Evolutionary conservation across 768 basidiomycete genomes (phyloP).

Genomic region (Termitomyces titanicus): DNA sequence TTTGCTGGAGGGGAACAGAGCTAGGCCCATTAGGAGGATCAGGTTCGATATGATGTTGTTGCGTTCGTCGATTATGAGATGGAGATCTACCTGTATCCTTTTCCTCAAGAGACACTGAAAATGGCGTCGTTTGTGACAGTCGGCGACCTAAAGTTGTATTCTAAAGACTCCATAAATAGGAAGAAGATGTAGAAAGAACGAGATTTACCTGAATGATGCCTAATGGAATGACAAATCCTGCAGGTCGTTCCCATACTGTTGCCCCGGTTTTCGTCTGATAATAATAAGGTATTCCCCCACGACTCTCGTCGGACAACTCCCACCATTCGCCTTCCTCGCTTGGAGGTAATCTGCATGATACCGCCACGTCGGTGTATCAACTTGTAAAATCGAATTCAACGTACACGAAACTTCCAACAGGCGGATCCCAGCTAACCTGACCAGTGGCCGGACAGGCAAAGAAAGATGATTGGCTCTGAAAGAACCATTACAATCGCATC

Average conservation of each 20-base stretch:
- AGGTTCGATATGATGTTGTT: slow-evolving; percentile 32
- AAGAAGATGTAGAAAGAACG: neutral
- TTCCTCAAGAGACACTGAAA: slow-evolving; percentile 32
- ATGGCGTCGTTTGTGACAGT: slow-evolving; percentile 54
- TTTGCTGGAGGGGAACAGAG: slow-evolving; percentile 17
- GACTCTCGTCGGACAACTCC: slow-evolving; percentile 84
- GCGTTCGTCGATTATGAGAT: slow-evolving; percentile 29
- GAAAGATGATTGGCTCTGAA: slow-evolving; percentile 65
- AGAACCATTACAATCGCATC: neutral
- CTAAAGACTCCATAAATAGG: slow-evolving; percentile 28
- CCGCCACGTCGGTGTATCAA: slow-evolving; percentile 13
- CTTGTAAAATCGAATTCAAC: slow-evolving; percentile 23
- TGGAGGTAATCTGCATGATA: slow-evolving; percentile 64
- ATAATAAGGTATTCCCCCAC: slow-evolving; percentile 86
- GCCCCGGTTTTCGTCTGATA: slow-evolving; percentile 91
- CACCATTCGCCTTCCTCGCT: slow-evolving; percentile 91
- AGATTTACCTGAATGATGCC: slow-evolving; percentile 74
- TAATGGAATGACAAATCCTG: slow-evolving; percentile 87
- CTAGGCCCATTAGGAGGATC: slow-evolving; percentile 18
- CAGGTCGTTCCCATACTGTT: slow-evolving; percentile 91
- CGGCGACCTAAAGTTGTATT: slow-evolving; percentile 72
- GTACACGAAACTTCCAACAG: slow-evolving; percentile 85
- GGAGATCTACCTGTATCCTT: slow-evolving; percentile 13
- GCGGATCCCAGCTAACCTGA: slow-evolving; percentile 91
- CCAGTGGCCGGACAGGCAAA: slow-evolving; percentile 93